Base-by-base conservation (phyloP, 2,329 filamentous ascomycete species). In the Camptophora hylomeconis region DNA sequence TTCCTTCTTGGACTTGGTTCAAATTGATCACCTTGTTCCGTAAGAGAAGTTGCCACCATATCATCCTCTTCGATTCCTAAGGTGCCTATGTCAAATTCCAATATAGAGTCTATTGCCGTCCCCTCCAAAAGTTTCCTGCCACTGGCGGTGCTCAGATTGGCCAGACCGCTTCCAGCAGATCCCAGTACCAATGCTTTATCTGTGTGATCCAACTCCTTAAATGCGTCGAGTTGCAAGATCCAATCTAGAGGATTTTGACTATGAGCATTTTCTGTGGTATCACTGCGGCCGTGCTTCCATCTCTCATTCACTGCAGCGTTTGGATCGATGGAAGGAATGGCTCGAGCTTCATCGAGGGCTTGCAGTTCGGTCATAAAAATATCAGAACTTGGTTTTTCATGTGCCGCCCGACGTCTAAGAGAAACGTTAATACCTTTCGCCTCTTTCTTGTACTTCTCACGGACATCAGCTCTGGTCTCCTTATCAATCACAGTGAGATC, bases 401-500 rank as follows among this genome's bases (percentile, higher is more conserved):
- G 69, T 21, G 73, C 65, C 9, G 76, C 69, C 31, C 83, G 72
- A 10, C 79, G 67, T 11, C 79, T 71, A 4, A 93, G 72, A 45
- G 75, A 75, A 22, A 94, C 59, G 2, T 72, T 80, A 43, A 92
- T 82, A 15, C 75, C 75, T 12, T 63, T 61, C 24, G 33, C 37
- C 18, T 42, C 38, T 7, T 58, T 40, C 26, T 49, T 59, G 56
- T 93, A 83, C 3, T 74, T 69, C 1, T 65, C 54, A 4, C 69
- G 60, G 26, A 89, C 69, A 0, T 61, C 19, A 7, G 16, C 12
- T 15, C 10, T 21, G 13, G 16, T 53, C 0, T 79, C 72, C 27
- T 63, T 58, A 3, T 58, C 60, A 39, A n/a, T n/a, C n/a, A n/a
- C n/a, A n/a, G n/a, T n/a, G n/a, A 94, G 83, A 47, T 89, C 75